phyloP scores from a whole-genome alignment of 495 filamentous ascomycete genomes.

The Alectoria sarmentosa region DNA sequence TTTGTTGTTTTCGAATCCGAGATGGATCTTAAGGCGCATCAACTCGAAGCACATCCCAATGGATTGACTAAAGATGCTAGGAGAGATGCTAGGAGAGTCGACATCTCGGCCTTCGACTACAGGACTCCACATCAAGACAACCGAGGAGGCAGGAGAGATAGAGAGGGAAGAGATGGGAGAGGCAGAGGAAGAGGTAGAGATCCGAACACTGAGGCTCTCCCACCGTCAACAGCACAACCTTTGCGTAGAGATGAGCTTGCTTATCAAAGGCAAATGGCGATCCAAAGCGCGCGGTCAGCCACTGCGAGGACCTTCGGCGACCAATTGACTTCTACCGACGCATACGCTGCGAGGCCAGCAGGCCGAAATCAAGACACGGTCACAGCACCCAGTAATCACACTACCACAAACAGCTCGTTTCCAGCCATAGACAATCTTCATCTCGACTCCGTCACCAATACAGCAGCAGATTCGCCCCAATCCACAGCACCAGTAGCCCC shows the following conservation, averaged over 20 bases:
- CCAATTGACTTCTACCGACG: conserved; percentile 55
- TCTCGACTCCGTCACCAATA: conserved; percentile 32
- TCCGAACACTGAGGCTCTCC: conserved; percentile 72
- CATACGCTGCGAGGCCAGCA: conserved; percentile 40
- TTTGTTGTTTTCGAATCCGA: conserved; percentile 95
- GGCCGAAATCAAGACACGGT: conserved; percentile 31
- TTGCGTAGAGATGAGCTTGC: conserved; percentile 82
- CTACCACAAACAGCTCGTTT: conserved; percentile 28
- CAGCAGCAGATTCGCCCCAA: conserved; percentile 24
- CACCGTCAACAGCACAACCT: conserved; percentile 72
- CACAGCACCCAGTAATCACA: conserved; percentile 33
- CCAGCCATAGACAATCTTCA: conserved; percentile 37
- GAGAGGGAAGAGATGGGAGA: conserved; percentile 35
- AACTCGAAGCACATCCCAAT: conserved; percentile 67
- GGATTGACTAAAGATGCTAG: conserved; percentile 75
- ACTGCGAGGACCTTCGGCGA: conserved; percentile 76
- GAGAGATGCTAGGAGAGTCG: conserved; percentile 77
- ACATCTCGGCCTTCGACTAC: conserved; percentile 79
- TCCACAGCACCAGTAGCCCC: conserved; percentile 40
- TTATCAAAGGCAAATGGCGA: conserved; percentile 86
- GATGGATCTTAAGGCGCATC: conserved; percentile 87
- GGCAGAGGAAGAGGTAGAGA: conserved; percentile 61
- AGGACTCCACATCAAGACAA: conserved; percentile 63
- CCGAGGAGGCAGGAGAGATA: conserved; percentile 48
- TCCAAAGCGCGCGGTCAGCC: conserved; percentile 76